phyloP scores from a whole-genome alignment of 345 rosid species.

The Euclidium syriacum region DNA sequence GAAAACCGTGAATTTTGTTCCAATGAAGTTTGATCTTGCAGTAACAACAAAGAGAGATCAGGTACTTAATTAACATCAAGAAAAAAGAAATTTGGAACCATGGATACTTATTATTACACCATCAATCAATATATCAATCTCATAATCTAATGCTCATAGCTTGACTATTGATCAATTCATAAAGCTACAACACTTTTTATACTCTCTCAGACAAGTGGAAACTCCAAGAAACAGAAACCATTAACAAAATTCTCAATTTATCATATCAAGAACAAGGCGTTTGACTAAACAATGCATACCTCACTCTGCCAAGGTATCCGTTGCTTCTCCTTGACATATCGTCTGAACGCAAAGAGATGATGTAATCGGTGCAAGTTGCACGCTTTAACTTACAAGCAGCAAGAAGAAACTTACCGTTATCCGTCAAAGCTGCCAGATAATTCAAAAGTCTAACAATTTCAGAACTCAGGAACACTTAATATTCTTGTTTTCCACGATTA shows the following conservation, averaged over 20 bases:
- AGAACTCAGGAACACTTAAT: neutral
- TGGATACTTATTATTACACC: neutral
- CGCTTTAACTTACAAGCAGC: slow-evolving; percentile 61
- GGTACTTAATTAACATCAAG: neutral
- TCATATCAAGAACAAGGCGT: too few species aligned
- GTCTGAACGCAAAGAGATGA: slow-evolving; percentile 43
- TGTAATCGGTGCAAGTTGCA: slow-evolving; percentile 63
- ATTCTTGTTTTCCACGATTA: too few species aligned
- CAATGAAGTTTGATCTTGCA: slow-evolving; percentile 67
- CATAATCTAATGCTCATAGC: neutral
- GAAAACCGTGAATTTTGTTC: slow-evolving; percentile 62
- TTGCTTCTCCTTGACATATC: slow-evolving; percentile 41
- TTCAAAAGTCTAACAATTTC: neutral
- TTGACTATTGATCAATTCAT: neutral
- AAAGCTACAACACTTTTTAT: neutral
- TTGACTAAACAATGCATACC: too few species aligned
- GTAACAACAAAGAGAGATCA: neutral
- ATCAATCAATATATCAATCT: neutral
- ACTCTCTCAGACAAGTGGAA: neutral
- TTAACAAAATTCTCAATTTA: neutral
- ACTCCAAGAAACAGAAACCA: neutral
- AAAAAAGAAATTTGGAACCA: neutral
- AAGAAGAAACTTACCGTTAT: slow-evolving; percentile 70
- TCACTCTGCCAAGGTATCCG: slow-evolving; percentile 52
- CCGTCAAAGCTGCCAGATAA: slow-evolving; percentile 43